phyloP scores from a whole-genome alignment of 352 stramenopile genomes.

The Globisporangium uncinulatum region DNA sequence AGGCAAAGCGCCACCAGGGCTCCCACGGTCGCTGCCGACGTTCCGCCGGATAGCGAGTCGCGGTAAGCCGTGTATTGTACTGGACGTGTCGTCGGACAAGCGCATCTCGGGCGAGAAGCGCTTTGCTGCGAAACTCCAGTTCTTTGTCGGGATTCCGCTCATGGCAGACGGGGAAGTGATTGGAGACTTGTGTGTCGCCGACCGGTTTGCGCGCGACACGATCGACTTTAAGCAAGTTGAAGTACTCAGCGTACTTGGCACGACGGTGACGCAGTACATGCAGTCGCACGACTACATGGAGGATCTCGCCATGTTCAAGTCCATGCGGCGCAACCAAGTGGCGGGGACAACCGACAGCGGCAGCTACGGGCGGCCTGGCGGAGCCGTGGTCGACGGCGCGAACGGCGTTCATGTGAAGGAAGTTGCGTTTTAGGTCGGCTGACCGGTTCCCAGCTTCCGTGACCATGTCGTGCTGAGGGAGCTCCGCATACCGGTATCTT shows the following conservation, averaged over 20 bases:
- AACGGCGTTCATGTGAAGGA: conserved; percentile 49
- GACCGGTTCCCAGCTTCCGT: not conserved
- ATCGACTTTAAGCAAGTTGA: conserved; percentile 85
- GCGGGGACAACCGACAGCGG: not conserved
- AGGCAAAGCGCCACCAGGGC: conserved; percentile 33
- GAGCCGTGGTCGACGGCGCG: not conserved
- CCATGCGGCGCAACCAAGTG: conserved; percentile 20
- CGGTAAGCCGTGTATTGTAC: conserved; percentile 85
- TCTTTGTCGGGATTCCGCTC: conserved; percentile 85
- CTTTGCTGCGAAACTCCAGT: conserved; percentile 78
- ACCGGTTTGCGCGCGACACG: conserved; percentile 67
- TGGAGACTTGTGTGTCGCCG: conserved; percentile 79
- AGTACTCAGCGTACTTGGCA: conserved; percentile 80
- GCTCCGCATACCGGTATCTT: too few relatives aligned
- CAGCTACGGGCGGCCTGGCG: not conserved
- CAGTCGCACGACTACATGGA: conserved; percentile 75
- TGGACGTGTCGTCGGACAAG: conserved; percentile 85
- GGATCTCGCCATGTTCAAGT: conserved; percentile 67
- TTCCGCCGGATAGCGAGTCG: conserved; percentile 81
- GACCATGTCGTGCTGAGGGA: too few relatives aligned
- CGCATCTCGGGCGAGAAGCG: conserved; percentile 86
- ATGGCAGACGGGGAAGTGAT: conserved; percentile 82
- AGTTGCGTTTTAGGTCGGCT: conserved; percentile 65
- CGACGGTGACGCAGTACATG: conserved; percentile 88
- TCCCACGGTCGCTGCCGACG: conserved; percentile 75